Evolutionary conservation across 2,329 filamentous ascomycete species (phyloP), one percentile per base, ranked within the genome.

Genomic region (Apiospora hydei): DNA sequence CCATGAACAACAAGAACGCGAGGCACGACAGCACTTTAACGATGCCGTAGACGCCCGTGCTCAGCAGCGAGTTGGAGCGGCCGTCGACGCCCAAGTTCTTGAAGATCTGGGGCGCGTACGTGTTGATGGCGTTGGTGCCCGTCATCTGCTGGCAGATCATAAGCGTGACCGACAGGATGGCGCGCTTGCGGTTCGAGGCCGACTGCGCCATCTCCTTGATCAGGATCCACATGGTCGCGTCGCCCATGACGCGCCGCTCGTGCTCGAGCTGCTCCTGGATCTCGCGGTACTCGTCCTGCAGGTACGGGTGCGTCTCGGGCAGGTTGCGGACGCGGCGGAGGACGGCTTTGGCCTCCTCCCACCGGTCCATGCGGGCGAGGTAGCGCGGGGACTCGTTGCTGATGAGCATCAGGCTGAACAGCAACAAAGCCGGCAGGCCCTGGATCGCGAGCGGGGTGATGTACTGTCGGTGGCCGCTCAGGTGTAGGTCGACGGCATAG

Each of bases 71-170:
- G 72, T 85, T 85, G 51, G 83, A 78, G 18, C 85, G 88, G 0
- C 87, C 86, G 0, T 77, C 82, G 71, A 83, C 77, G 38, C 81
- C 81, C 24, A 83, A 77, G 70, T 79, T 78, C 67, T 75, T 75
- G 76, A 81, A 80, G 71, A 81, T 81, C 51, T 75, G 77, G 10
- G 80, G 80, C 30, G 79, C 79, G 71, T 81, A 81, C 38, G 78
- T 78, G 72, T 81, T 81, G 75, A 81, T 80, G 49, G 80, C 80
- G 72, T 81, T 83, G 16, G 80, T 81, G 79, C 91, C 91, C 0
- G 91, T 93, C 88, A 93, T 92, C 79, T 93, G 91, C 80, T 94
- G 92, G 79, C 90, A 93, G 51, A 93, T 83, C 91, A 91, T 85
- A 69, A 89, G 81, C 2, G 82, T 51, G 67, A 94, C 88, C 43